Percentiles rank a stretch among this genome's conserved stretches.
These are phyloP conservation scores for Esteya vermicola DNA, from an alignment of 2,329 filamentous ascomycete species.

Conservation along the genomic window DNA sequence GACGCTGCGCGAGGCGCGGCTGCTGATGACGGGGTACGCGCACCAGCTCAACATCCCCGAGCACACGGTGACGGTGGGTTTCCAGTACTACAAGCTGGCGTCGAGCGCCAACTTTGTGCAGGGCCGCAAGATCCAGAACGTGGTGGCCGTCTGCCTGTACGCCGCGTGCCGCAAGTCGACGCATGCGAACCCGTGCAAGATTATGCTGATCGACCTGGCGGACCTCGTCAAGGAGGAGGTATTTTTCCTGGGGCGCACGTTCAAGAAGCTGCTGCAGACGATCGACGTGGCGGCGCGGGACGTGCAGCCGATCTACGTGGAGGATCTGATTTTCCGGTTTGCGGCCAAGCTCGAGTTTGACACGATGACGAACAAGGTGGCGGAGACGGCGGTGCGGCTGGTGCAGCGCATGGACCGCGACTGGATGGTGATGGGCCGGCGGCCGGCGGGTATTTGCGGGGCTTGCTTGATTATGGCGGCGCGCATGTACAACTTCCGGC, in stretches of 20 bases:
- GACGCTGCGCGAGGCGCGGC: conserved; percentile 42
- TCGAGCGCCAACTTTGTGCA: conserved; percentile 66
- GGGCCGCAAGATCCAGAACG: conserved; percentile 71
- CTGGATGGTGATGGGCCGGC: conserved; percentile 92
- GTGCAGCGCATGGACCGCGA: conserved; percentile 89
- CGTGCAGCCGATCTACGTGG: conserved; percentile 60
- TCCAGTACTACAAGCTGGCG: conserved; percentile 64
- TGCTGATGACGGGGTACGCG: conserved; percentile 48
- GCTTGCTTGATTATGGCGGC: conserved; percentile 90
- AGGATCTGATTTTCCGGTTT: conserved; percentile 84
- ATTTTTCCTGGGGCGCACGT: conserved; percentile 79
- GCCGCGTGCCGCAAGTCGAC: conserved; percentile 66
- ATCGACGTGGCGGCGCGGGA: conserved; percentile 42
- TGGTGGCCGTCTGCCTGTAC: conserved; percentile 85
- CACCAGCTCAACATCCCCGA: conserved; percentile 46
- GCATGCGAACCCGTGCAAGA: conserved; percentile 47
- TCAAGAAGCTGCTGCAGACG: conserved; percentile 64
- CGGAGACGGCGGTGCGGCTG: conserved; percentile 74
- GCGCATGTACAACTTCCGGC: conserved; percentile 94
- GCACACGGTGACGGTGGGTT: conserved; percentile 47
- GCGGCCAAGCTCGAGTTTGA: conserved; percentile 87
- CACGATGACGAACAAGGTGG: conserved; percentile 66
- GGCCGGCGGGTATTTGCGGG: conserved; percentile 86
- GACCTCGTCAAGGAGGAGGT: conserved; percentile 76
- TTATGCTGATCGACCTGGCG: conserved; percentile 92